Evolutionary conservation across 1,284 basidiomycete genomes (phyloP).

Genomic region (Rhodotorula sp.): DNA sequence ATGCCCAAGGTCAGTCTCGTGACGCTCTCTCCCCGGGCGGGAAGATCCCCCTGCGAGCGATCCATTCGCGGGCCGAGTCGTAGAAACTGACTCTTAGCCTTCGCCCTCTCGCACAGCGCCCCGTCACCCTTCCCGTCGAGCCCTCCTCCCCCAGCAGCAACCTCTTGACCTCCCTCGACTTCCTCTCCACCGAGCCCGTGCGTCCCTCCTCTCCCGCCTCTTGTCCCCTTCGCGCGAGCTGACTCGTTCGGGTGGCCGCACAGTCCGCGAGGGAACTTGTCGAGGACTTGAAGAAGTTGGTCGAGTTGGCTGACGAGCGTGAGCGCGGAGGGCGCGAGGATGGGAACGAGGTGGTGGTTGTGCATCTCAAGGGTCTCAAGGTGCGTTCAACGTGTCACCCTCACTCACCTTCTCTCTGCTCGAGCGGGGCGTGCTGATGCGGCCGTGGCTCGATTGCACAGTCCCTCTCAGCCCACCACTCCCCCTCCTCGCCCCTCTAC

Average conservation of each 20-base stretch:
- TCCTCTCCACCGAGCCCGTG: constrained; percentile 23
- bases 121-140: constrained; percentile 18
- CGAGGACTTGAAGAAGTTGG: constrained; percentile 20
- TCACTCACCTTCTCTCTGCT: not conserved
- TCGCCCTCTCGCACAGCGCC: not conserved
- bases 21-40: too few relatives aligned
- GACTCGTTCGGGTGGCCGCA: too few relatives aligned
- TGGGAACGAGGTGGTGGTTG: constrained; percentile 9
- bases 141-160: not conserved
- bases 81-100: not conserved
- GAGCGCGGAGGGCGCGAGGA: too few relatives aligned
- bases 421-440: too few relatives aligned
- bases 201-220: not conserved
- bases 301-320: not conserved
- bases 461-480: constrained; percentile 15
- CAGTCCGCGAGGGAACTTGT: constrained; percentile 19
- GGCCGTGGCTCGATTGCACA: not conserved
- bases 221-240: too few relatives aligned
- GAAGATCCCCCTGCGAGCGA: not conserved
- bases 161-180: constrained; percentile 29
- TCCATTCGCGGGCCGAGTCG: not conserved
- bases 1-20: too few relatives aligned
- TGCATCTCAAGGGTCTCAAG: constrained; percentile 35
- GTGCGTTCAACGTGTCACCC: constrained; percentile 11
- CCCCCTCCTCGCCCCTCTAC: constrained; percentile 19